Evolutionary conservation across 2,329 filamentous ascomycete genomes (phyloP).

Genomic region (Sporothrix pallida): DNA sequence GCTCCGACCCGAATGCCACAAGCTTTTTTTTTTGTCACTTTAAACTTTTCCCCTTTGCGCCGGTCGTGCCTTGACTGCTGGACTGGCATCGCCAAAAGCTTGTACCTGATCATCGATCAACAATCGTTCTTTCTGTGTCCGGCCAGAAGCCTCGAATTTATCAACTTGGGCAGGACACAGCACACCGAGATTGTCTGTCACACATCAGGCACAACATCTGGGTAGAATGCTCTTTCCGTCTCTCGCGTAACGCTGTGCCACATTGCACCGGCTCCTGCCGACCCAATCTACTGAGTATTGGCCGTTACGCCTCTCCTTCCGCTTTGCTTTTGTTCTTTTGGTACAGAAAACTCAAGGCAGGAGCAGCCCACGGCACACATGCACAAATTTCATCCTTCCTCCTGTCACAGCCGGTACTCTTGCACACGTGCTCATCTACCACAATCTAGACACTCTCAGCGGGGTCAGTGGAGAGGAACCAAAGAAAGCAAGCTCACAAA

Average conservation of each 20-base stretch:
- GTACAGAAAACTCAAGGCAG: neutral
- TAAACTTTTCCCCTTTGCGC: neutral
- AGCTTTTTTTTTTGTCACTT: neutral
- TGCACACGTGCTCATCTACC: slow-evolving; percentile 24
- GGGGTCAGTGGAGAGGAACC: neutral
- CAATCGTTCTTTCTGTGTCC: slow-evolving; percentile 15
- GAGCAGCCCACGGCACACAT: neutral
- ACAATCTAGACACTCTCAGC: slow-evolving; percentile 1
- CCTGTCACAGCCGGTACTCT: slow-evolving; percentile 19
- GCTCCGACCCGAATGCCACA: neutral
- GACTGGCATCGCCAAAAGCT: slow-evolving; percentile 14
- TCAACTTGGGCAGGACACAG: neutral
- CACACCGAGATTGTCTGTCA: neutral
- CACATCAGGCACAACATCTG: neutral
- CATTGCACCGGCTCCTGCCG: slow-evolving; percentile 13
- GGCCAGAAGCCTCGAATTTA: neutral
- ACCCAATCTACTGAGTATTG: neutral
- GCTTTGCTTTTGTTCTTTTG: neutral
- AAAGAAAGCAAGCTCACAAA: neutral
- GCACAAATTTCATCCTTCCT: neutral
- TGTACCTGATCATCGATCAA: neutral
- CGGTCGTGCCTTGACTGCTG: neutral
- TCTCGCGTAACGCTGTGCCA: neutral
- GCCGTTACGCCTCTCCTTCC: neutral
- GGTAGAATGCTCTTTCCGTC: neutral